These are phyloP conservation scores for Massariosphaeria phaeospora DNA, from an alignment of 495 filamentous ascomycete genomes.

Conservation along the genomic window DNA sequence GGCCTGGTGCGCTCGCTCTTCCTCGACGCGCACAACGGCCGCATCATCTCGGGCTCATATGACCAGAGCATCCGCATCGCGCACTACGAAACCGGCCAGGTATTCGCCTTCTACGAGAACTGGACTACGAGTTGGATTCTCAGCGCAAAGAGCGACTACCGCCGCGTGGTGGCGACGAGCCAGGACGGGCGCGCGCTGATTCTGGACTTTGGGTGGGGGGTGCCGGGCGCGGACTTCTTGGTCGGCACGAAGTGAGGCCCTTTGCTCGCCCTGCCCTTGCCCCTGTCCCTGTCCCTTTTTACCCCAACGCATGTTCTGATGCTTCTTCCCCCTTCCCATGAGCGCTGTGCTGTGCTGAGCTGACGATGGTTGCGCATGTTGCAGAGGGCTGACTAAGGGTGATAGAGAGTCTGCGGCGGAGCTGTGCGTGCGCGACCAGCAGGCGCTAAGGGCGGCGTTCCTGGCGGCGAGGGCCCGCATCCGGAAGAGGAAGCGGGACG, in stretches of 20 bases:
- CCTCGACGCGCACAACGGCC: slow-evolving; percentile 73
- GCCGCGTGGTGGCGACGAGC: slow-evolving; percentile 85
- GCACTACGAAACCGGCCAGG: slow-evolving; percentile 67
- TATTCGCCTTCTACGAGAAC: slow-evolving; percentile 70
- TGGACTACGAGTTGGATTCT: slow-evolving; percentile 97
- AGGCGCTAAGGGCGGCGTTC: too few species aligned
- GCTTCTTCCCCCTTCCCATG: too few species aligned
- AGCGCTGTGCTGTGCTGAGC: too few species aligned
- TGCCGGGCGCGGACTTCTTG: slow-evolving; percentile 28
- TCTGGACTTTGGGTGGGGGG: slow-evolving; percentile 70
- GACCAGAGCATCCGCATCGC: slow-evolving; percentile 92
- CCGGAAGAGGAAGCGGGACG: too few species aligned
- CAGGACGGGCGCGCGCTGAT: slow-evolving; percentile 87
- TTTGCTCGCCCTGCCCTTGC: too few species aligned
- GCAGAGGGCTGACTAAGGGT: too few species aligned
- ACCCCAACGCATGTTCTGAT: too few species aligned
- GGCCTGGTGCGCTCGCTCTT: slow-evolving; percentile 82
- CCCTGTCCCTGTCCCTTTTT: too few species aligned
- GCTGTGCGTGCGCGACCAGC: too few species aligned
- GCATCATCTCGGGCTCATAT: slow-evolving; percentile 87
- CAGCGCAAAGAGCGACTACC: slow-evolving; percentile 89
- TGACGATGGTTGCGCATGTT: too few species aligned
- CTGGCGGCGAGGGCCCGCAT: too few species aligned
- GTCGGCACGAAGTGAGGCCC: slow-evolving; percentile 10
- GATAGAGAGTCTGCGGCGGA: too few species aligned